phyloP scores from a whole-genome alignment of 805 yeast genomes.

The Candida sithepensis region DNA sequence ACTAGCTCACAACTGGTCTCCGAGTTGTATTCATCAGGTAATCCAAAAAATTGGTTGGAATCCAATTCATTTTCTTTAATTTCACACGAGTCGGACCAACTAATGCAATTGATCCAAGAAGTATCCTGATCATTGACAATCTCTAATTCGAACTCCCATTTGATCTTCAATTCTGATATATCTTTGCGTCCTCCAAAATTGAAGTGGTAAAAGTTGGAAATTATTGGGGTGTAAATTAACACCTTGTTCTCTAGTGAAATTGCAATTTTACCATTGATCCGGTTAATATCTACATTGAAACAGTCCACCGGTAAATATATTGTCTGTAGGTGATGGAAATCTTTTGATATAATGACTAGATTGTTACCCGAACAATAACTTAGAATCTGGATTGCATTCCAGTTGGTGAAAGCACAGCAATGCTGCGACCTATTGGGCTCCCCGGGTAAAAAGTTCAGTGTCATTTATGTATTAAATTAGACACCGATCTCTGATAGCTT shows the following conservation, averaged over 20 bases:
- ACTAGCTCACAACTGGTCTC: slow-evolving; percentile 49
- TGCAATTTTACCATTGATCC: slow-evolving; percentile 58
- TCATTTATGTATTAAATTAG: slow-evolving; percentile 36
- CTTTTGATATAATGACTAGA: slow-evolving; percentile 59
- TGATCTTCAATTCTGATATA: slow-evolving; percentile 26
- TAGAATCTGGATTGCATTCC: slow-evolving; percentile 63
- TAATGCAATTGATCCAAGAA: slow-evolving; percentile 27
- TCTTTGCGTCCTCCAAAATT: slow-evolving; percentile 33
- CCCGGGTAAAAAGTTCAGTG: slow-evolving; percentile 77
- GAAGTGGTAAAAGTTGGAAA: slow-evolving; percentile 40
- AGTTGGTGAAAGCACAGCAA: slow-evolving; percentile 54
- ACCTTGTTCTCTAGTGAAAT: slow-evolving; percentile 45
- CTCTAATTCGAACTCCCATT: slow-evolving; percentile 30
- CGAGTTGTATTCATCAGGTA: slow-evolving; percentile 34
- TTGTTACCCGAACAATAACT: slow-evolving; percentile 89
- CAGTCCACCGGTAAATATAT: slow-evolving; percentile 68
- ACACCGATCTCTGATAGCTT: background rate
- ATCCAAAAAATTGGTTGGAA: slow-evolving; percentile 25
- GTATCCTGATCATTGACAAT: slow-evolving; percentile 20
- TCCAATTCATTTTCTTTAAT: slow-evolving; percentile 24
- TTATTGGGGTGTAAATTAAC: slow-evolving; percentile 52
- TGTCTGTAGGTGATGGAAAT: slow-evolving; percentile 64
- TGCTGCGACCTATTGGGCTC: slow-evolving; percentile 62
- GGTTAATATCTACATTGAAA: slow-evolving; percentile 59
- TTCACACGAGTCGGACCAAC: slow-evolving; percentile 35